Evolutionary conservation across 441 rosid species (phyloP).

Genomic region (Erodium texanum): DNA sequence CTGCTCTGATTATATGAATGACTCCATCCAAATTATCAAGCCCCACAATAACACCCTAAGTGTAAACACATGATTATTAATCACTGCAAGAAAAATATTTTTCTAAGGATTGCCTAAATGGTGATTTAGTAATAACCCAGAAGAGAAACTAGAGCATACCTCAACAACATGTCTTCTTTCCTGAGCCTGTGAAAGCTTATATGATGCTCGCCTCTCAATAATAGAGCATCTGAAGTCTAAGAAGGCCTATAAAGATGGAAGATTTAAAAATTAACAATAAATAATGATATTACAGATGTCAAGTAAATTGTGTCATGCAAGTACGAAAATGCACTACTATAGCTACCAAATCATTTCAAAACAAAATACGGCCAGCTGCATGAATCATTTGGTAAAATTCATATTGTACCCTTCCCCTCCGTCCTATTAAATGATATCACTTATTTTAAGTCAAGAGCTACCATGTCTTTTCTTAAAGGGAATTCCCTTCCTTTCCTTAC

Average conservation of each 20-base stretch:
- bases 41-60: constrained; percentile 72
- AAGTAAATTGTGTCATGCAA: too few species aligned
- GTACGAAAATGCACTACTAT: too few species aligned
- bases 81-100: not conserved
- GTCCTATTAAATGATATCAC: too few species aligned
- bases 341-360: not conserved
- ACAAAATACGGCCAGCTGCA: not conserved
- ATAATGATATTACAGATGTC: not conserved
- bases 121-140: not conserved
- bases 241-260: constrained; percentile 50
- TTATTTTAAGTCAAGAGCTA: not conserved
- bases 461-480: not conserved
- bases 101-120: constrained; percentile 2
- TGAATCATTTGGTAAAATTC: not conserved
- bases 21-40: constrained; percentile 79
- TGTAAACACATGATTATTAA: not conserved
- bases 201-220: constrained; percentile 77
- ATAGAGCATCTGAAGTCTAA: constrained; percentile 87
- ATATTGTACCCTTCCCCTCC: not conserved
- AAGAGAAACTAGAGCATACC: constrained; percentile 35
- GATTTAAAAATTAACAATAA: not conserved
- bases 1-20: constrained; percentile 49
- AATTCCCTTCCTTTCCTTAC: not conserved
- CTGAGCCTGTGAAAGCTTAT: constrained; percentile 79
- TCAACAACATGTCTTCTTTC: constrained; percentile 81